These are phyloP conservation scores for Kalanchoe fedtschenkoi DNA, from an alignment of 164 flowering plant genomes.

Conservation along the genomic window DNA sequence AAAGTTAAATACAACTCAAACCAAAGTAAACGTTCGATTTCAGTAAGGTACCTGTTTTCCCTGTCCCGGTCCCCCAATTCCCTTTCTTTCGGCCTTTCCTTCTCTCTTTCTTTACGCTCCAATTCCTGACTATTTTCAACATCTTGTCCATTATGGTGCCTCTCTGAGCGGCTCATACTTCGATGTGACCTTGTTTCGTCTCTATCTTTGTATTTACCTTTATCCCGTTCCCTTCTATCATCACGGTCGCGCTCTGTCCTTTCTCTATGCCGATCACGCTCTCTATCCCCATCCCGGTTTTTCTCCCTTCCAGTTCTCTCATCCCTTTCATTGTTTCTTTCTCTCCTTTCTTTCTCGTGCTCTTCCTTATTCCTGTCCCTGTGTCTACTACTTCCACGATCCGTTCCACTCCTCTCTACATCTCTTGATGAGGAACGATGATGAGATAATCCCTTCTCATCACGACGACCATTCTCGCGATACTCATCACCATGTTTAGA, in stretches of 20 bases:
- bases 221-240: constrained; percentile 37
- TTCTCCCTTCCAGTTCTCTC: constrained; percentile 11
- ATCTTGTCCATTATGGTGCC: constrained; percentile 33
- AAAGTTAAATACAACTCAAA: neutral
- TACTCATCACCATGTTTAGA: constrained; percentile 35
- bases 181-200: constrained; percentile 29
- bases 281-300: constrained; percentile 20
- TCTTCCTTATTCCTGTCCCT: constrained; percentile 30
- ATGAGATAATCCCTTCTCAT: constrained; percentile 32
- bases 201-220: constrained; percentile 13
- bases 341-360: constrained; percentile 32
- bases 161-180: constrained; percentile 58
- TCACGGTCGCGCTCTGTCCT: constrained; percentile 28
- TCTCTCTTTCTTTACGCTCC: constrained; percentile 12
- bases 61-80: constrained; percentile 39
- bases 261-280: constrained; percentile 19
- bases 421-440: constrained; percentile 41
- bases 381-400: constrained; percentile 40
- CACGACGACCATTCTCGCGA: constrained; percentile 28
- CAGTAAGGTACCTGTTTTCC: constrained; percentile 50
- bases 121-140: constrained; percentile 30
- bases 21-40: neutral
- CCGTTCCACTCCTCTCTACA: constrained; percentile 35
- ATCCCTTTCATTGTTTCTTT: constrained; percentile 23
- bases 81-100: constrained; percentile 34